These are phyloP conservation scores for Fraxinus quadrangulata DNA, from an alignment of 257 asterid genomes.

Conservation along the genomic window DNA sequence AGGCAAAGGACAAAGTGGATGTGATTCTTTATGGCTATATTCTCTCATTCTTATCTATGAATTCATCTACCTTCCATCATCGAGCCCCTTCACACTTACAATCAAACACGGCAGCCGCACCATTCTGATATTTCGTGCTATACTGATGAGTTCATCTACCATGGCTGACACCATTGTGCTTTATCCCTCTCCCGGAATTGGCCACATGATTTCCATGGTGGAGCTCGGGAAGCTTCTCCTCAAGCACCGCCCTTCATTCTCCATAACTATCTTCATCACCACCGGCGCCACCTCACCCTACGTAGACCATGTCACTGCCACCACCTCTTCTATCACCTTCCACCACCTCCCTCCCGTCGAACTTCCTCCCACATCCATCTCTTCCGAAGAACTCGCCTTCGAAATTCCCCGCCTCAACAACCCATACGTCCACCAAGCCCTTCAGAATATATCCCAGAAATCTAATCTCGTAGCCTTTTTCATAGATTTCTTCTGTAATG, in stretches of 20 bases:
- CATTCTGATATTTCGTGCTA: too few species aligned
- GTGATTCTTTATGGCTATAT: too few species aligned
- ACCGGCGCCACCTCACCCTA: constrained; percentile 27
- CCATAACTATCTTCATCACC: constrained; percentile 14
- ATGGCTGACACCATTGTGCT: not conserved
- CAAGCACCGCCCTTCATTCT: not conserved
- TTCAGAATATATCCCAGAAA: constrained; percentile 29
- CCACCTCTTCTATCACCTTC: constrained; percentile 25
- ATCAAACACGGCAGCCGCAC: too few species aligned
- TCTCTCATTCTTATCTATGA: too few species aligned
- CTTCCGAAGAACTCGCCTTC: constrained; percentile 28
- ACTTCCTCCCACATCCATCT: constrained; percentile 20
- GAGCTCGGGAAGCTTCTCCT: not conserved
- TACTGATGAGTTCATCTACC: too few species aligned
- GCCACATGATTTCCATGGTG: not conserved
- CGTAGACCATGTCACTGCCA: not conserved
- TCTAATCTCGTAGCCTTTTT: constrained; percentile 32
- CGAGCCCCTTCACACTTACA: too few species aligned
- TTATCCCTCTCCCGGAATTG: not conserved
- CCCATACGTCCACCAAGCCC: constrained; percentile 32
- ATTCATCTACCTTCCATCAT: too few species aligned
- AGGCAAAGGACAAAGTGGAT: too few species aligned
- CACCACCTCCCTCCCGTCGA: constrained; percentile 35
- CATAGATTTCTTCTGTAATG: constrained; percentile 41
- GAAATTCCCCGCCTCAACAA: constrained; percentile 41